Percentiles rank a stretch among this genome's conserved stretches.
Conservation (phyloP, 2,329 filamentous ascomycete genomes). For the Fusarium virguliforme region DNA sequence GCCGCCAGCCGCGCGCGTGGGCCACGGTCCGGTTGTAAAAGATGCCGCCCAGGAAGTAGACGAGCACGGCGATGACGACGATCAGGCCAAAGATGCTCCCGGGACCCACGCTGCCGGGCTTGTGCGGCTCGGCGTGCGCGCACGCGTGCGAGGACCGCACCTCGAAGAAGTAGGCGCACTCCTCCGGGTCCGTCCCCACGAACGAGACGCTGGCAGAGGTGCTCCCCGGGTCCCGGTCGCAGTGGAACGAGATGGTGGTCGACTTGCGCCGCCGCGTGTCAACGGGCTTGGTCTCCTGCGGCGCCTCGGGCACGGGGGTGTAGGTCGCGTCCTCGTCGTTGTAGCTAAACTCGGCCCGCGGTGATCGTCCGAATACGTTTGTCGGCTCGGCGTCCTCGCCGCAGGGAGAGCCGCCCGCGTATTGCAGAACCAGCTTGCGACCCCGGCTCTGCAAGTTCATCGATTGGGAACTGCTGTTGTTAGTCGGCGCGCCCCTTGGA, state of each 20-base stretch:
- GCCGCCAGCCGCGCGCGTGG: constrained; percentile 94
- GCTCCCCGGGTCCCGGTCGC: constrained; percentile 84
- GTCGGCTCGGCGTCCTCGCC: constrained; percentile 64
- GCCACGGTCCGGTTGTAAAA: constrained; percentile 96
- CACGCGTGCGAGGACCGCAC: constrained; percentile 89
- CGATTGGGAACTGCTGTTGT: constrained; percentile 61
- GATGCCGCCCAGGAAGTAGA: constrained; percentile 92
- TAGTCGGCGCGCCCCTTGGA: constrained; percentile 26
- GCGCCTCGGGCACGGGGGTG: constrained; percentile 32
- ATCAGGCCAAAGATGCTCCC: constrained; percentile 91
- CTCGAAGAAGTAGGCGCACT: constrained; percentile 97
- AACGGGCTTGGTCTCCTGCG: constrained; percentile 39
- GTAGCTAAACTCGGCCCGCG: constrained; percentile 38
- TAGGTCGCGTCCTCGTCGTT: constrained; percentile 50
- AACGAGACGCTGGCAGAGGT: constrained; percentile 83
- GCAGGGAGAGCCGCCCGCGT: constrained; percentile 83
- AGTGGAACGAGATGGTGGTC: constrained; percentile 92
- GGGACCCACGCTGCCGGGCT: constrained; percentile 80
- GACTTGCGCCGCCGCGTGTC: constrained; percentile 74
- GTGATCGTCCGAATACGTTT: constrained; percentile 44
- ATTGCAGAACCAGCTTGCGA: constrained; percentile 83
- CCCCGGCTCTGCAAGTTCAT: constrained; percentile 73
- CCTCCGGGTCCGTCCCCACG: constrained; percentile 85
- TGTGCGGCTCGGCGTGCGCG: constrained; percentile 76
- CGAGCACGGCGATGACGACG: constrained; percentile 80